Percentiles rank a stretch among this genome's conserved stretches.
Conservation (phyloP, 2,329 filamentous ascomycete species). For the Nigrospora osmanthi region DNA sequence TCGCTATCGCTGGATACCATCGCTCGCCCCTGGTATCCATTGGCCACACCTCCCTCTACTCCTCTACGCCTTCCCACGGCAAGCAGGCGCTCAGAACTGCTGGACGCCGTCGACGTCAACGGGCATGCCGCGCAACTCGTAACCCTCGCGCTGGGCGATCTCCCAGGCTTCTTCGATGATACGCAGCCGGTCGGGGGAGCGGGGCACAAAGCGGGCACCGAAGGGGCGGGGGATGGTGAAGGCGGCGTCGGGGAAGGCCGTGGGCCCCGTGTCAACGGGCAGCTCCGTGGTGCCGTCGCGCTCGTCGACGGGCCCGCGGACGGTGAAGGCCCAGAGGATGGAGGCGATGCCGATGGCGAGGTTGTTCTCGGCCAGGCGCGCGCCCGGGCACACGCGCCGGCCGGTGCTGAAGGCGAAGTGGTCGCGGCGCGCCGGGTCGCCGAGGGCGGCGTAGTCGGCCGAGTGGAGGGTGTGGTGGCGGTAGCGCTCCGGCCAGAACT, state of each 20-base stretch:
- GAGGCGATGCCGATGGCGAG: slow-evolving; percentile 18
- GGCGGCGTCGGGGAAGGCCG: slow-evolving; percentile 3
- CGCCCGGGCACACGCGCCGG: slow-evolving; percentile 35
- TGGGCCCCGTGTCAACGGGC: slow-evolving; percentile 1
- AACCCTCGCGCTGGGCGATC: slow-evolving; percentile 8
- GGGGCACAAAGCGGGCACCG: slow-evolving; percentile 7
- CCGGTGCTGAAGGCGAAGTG: slow-evolving; percentile 37
- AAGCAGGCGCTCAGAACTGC: too few species aligned
- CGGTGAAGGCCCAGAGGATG: slow-evolving; percentile 35
- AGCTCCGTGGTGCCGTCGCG: too few species aligned
- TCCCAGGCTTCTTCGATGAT: slow-evolving; percentile 7
- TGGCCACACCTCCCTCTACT: too few species aligned
- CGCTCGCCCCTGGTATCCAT: too few species aligned
- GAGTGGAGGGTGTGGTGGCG: slow-evolving; percentile 6
- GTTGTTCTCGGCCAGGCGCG: slow-evolving; percentile 38
- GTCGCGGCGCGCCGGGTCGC: slow-evolving; percentile 21
- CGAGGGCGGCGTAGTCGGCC: slow-evolving; percentile 11
- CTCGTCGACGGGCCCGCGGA: slow-evolving; percentile 2
- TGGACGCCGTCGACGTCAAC: slow-evolving; percentile 7
- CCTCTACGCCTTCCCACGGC: too few species aligned
- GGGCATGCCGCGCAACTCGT: slow-evolving; percentile 4
- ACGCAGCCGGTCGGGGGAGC: not conserved
- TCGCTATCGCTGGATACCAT: too few species aligned
- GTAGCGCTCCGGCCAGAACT: slow-evolving; percentile 11
- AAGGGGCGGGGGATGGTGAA: slow-evolving; percentile 9